Conservation (phyloP, 352 stramenopile species). For the Thraustochytrium striatum region DNA sequence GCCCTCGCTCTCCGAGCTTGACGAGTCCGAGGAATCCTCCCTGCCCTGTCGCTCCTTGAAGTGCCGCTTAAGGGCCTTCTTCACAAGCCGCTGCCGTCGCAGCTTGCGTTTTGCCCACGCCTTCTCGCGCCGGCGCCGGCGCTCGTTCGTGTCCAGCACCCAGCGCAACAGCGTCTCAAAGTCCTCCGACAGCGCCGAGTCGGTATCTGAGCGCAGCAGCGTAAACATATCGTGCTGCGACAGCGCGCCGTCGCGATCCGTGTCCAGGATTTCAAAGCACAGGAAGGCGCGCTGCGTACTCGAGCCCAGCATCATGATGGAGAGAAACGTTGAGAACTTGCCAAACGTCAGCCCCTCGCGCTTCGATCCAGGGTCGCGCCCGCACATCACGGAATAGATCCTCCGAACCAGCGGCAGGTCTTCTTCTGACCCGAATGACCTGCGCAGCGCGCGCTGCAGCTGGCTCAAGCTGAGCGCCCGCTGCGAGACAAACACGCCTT, state of each 20-base stretch:
- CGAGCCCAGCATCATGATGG: slow-evolving; percentile 31
- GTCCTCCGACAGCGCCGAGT: neutral
- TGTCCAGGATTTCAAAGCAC: slow-evolving; percentile 34
- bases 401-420: neutral
- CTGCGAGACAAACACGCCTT: slow-evolving; percentile 17
- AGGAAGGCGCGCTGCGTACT: slow-evolving; percentile 21
- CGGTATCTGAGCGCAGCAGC: slow-evolving; percentile 15
- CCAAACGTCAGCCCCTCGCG: slow-evolving; percentile 39
- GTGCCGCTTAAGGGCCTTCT: neutral
- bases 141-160: slow-evolving; percentile 15
- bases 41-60: neutral
- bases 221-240: slow-evolving; percentile 36
- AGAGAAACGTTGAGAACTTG: slow-evolving; percentile 41
- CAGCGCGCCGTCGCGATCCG: slow-evolving; percentile 25
- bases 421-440: neutral
- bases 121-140: neutral
- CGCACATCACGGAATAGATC: slow-evolving; percentile 39
- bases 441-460: neutral
- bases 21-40: neutral
- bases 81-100: neutral
- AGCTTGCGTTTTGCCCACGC: neutral
- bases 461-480: neutral
- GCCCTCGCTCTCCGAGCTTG: neutral
- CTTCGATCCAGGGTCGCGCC: neutral
- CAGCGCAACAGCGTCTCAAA: slow-evolving; percentile 18